A percentile compares a stretch with the other conserved stretches of the same genome.
Conservation (phyloP, 2,329 filamentous ascomycete species). For the Acephala macrosclerotiorum region DNA sequence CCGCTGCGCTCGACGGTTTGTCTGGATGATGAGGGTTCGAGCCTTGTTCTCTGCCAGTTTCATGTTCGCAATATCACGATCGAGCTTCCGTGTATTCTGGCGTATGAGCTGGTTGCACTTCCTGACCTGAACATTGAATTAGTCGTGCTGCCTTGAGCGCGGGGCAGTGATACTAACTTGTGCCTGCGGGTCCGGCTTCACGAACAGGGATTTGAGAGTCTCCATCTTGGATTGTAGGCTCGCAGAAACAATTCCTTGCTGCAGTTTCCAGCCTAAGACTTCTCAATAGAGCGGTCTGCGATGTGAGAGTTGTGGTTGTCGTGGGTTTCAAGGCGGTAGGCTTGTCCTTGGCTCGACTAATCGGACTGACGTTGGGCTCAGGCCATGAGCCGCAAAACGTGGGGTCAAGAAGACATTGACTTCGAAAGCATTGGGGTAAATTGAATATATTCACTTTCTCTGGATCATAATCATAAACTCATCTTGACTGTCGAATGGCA, state of each 20-base stretch:
- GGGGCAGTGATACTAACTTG: slow-evolving; percentile 67
- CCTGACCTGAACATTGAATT: slow-evolving; percentile 69
- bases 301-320: slow-evolving; percentile 4
- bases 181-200: slow-evolving; percentile 89
- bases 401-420: slow-evolving; percentile 19
- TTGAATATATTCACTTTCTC: background rate
- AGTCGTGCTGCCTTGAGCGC: slow-evolving; percentile 15
- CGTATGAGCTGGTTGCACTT: slow-evolving; percentile 95
- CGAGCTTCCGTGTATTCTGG: slow-evolving; percentile 89
- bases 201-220: slow-evolving; percentile 84
- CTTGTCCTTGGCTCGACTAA: slow-evolving; percentile 8
- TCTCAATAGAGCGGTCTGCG: background rate
- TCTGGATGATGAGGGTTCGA: slow-evolving; percentile 82
- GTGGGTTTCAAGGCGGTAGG: slow-evolving; percentile 14
- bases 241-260: slow-evolving; percentile 19
- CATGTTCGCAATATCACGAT: slow-evolving; percentile 85
- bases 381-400: slow-evolving; percentile 25
- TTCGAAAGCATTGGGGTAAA: background rate
- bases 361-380: slow-evolving; percentile 12
- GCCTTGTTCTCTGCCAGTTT: slow-evolving; percentile 85
- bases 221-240: slow-evolving; percentile 69
- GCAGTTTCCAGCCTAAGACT: background rate
- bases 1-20: slow-evolving; percentile 80
- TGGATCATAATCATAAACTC: background rate
- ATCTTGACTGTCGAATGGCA: background rate